These are phyloP conservation scores for Aspergillus sp. DNA, from an alignment of 2,329 filamentous ascomycete species.

Conservation along the genomic window DNA sequence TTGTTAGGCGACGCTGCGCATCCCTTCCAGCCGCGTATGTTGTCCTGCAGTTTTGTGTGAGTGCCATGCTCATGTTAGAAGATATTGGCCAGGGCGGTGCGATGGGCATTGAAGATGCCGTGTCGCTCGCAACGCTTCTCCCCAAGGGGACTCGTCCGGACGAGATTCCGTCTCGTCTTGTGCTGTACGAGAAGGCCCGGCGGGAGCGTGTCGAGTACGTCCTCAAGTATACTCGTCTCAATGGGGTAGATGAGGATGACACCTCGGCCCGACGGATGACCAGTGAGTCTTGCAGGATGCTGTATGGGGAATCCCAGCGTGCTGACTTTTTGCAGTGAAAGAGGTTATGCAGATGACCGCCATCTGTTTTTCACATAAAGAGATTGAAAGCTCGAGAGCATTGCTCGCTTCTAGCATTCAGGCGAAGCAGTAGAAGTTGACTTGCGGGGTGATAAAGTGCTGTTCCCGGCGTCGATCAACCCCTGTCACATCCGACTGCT, in stretches of 20 bases:
- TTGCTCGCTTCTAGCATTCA: slow-evolving; percentile 1
- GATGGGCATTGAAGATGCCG: slow-evolving; percentile 33
- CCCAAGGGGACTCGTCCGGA: slow-evolving; percentile 13
- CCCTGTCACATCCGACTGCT: too few species aligned
- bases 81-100: slow-evolving; percentile 31
- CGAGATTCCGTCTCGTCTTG: slow-evolving; percentile 15
- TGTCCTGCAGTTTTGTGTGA: not conserved
- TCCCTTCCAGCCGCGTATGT: slow-evolving; percentile 56
- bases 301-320: not conserved
- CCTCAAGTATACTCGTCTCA: slow-evolving; percentile 20
- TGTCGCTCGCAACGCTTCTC: slow-evolving; percentile 26
- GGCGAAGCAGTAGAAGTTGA: not conserved
- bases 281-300: slow-evolving; percentile 8
- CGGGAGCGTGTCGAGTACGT: slow-evolving; percentile 20
- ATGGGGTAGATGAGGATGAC: slow-evolving; percentile 22
- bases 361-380: slow-evolving; percentile 21
- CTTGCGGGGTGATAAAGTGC: too few species aligned
- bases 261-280: slow-evolving; percentile 9
- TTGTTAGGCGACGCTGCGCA: slow-evolving; percentile 66
- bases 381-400: slow-evolving; percentile 11
- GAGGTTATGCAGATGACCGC: slow-evolving; percentile 23
- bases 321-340: slow-evolving; percentile 12
- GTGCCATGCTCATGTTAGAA: slow-evolving; percentile 3
- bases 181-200: slow-evolving; percentile 19
- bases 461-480: too few species aligned